Percentiles rank a stretch among this genome's conserved stretches.
phyloP scores from a whole-genome alignment of 148 eudicot species.

The Vaccinium vitisidaea region DNA sequence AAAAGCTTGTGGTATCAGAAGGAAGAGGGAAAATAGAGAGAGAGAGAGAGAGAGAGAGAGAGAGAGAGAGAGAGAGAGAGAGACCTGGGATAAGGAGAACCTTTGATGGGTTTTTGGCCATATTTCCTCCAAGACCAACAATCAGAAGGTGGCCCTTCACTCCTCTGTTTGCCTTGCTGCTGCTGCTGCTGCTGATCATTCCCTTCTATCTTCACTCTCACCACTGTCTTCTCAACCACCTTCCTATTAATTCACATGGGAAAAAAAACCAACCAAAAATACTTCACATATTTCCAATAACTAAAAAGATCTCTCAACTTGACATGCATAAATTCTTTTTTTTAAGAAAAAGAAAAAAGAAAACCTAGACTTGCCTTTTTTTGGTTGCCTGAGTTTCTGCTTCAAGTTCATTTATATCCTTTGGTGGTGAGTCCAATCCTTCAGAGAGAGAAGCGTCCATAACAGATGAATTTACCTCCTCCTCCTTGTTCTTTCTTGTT shows the following conservation, averaged over 20 bases:
- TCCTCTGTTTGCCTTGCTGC: conserved; percentile 30
- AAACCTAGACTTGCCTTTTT: conserved; percentile 29
- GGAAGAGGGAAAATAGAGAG: not conserved
- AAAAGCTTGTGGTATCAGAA: not conserved
- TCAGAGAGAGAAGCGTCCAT: conserved; percentile 26
- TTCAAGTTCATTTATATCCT: conserved; percentile 9
- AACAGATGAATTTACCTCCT: conserved; percentile 3
- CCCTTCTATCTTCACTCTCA: conserved; percentile 56
- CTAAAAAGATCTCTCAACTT: not conserved
- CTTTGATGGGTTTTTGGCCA: conserved; percentile 83
- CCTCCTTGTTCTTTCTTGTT: not conserved
- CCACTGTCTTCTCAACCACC: conserved; percentile 52
- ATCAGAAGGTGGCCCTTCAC: conserved; percentile 59
- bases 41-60: not conserved
- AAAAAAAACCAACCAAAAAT: not conserved
- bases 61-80: conserved; percentile 15
- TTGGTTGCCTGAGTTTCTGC: conserved; percentile 34
- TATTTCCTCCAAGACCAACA: conserved; percentile 89
- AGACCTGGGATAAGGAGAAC: conserved; percentile 69
- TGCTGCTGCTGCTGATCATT: conserved; percentile 23
- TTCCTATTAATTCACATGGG: conserved; percentile 22
- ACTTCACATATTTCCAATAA: not conserved
- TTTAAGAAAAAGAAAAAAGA: not conserved
- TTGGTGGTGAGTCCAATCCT: conserved; percentile 10
- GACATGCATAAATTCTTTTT: not conserved